Conservation (phyloP, 495 filamentous ascomycete genomes). For the Talaromyces nanjingensis region DNA sequence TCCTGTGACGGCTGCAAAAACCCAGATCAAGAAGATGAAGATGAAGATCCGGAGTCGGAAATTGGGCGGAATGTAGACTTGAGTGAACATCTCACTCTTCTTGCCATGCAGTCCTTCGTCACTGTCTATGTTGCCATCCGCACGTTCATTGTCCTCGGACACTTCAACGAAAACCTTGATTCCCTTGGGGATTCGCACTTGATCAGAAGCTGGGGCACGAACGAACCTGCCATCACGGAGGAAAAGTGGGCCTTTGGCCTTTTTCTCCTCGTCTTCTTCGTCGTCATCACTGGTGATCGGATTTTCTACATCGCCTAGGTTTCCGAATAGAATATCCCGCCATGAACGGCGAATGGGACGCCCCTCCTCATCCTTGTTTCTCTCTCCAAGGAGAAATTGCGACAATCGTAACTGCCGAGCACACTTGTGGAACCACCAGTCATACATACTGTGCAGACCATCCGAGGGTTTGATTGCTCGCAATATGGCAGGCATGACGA, state of each 20-base stretch:
- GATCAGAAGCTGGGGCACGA: constrained; percentile 82
- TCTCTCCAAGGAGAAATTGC: constrained; percentile 87
- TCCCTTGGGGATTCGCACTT: constrained; percentile 87
- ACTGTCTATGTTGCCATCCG: constrained; percentile 53
- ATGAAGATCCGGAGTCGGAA: constrained; percentile 74
- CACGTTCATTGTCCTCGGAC: constrained; percentile 56
- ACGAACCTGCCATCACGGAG: constrained; percentile 76
- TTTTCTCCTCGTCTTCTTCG: constrained; percentile 21
- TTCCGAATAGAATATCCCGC: constrained; percentile 38
- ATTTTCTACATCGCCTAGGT: constrained; percentile 42
- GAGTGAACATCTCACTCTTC: constrained; percentile 59
- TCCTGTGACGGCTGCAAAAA: constrained; percentile 91
- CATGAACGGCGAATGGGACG: constrained; percentile 49
- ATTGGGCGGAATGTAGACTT: constrained; percentile 82
- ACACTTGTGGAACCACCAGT: constrained; percentile 93
- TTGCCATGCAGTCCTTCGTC: constrained; percentile 60
- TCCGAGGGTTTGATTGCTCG: constrained; percentile 78
- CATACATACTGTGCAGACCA: constrained; percentile 74
- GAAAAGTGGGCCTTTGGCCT: constrained; percentile 45
- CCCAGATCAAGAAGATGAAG: constrained; percentile 87
- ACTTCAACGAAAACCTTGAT: constrained; percentile 74
- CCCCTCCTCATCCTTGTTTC: constrained; percentile 76
- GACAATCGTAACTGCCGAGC: constrained; percentile 74
- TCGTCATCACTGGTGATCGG: constrained; percentile 37
- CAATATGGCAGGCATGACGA: constrained; percentile 80